Base-by-base conservation (phyloP, 2,329 filamentous ascomycete genomes). In the Corinectria fuckeliana region DNA sequence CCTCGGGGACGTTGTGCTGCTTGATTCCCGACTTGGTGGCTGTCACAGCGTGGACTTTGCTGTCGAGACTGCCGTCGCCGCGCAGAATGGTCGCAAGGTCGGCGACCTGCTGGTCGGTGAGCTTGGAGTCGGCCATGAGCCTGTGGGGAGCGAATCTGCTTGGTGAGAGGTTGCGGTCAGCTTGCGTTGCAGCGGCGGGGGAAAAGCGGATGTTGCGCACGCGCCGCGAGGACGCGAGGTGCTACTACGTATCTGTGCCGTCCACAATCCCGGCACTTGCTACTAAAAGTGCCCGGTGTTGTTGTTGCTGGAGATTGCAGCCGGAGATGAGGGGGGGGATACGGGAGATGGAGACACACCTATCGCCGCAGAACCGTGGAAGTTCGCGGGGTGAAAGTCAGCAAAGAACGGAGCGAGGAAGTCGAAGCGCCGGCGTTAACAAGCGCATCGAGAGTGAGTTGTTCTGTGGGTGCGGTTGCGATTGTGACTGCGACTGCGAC, bases 1-100 rank as follows among this genome's bases (percentile, higher is more conserved):
- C 77, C 66, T 96, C 92, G 61, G 92, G 92, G 44, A 97, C 91
- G 79, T 93, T 93, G 74, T 91, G 90, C 76, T 96, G 93, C 77
- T 97, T 97, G 82, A 97, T 97, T 74, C 88, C 86, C 41, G 91
- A 93, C 78, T 97, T 96, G 77, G 93, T 81, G 70, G 81, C 83
- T 60, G 88, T 91, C 68, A 97, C 86, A 53, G 86, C 84, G 64
- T 86, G 81, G 64, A 92, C 83, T 74, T 93, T 93, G 50, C 82
- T 78, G 70, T 93, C 90, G 68, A 91, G 81, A 48, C 87, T 83
- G 34, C 85, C 82, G 68, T 91, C 90, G 68, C 86, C 84, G 74
- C 79, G 80, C 54, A 87, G 75, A 61, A 86, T 76, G 44, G 77
- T 76, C 63, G 81, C 70, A 64, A 87, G 77, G 77, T 83, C 80